Evolutionary conservation across 495 filamentous ascomycete genomes (phyloP), one percentile per base, ranked within the genome.

Genomic region (Darksidea phi): DNA sequence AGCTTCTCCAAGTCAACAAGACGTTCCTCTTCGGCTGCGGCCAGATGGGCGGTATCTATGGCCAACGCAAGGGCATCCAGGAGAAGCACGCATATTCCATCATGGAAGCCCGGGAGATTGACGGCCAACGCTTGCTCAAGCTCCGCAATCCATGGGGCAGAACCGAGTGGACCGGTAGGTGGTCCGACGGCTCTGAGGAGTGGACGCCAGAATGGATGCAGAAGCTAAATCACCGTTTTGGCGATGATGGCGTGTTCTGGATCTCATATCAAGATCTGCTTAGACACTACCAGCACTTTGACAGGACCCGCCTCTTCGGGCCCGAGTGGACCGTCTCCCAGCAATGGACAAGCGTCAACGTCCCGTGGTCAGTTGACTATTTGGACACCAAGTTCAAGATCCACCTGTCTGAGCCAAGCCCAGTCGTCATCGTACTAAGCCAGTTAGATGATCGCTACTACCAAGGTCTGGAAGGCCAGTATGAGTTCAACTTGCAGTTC

Each of bases 361-460:
- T 96, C 5, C 89, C 93, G 1, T 96, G 91, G 90, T 86, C 84
- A 18, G 80, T 85, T 2, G 89, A 92, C 59, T 97, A 95, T 67
- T 86, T 91, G 62, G 82, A 86, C 64, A 93, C 89, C 20, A 89
- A 90, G 58, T 97, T 95, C 70, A 74, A 80, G 53, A 80, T 96
- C 52, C 82, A 80, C 3, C 77, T 96, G 0, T 79, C 78, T 10
- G 83, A 87, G 62, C 73, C 78, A 1, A 83, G 88, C 0, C 85
- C 86, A 0, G 82, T 89, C 0, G 89, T 96, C 25, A 81, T 97
- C 37, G 86, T 89, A 8, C 80, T 97, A 18, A 87, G 84, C 2
- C 89, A 95, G 77, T 84, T 95, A 20, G 92, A 97, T 69, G 78
- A 83, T 26, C 84, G 92, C 6, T 97, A 96, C 68, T 97, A 91